Evolutionary conservation across 495 filamentous ascomycete species (phyloP), one percentile per base, ranked within the genome.

Genomic region (Penicillium roqueforti): DNA sequence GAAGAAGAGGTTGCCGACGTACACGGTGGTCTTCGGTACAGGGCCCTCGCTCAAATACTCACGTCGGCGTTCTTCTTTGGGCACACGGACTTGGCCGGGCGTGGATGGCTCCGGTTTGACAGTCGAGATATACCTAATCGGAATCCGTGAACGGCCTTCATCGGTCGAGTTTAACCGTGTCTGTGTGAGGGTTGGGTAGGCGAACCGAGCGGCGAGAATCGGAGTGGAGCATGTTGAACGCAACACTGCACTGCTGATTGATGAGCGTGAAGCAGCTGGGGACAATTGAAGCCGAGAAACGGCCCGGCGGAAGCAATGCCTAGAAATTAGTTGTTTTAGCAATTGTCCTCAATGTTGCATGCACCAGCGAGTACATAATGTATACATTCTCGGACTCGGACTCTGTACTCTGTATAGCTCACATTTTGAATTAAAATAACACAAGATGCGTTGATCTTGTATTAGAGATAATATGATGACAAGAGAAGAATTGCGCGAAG

Each of bases 1-100:
- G 63, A 87, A 98, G 62, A 87, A 85, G 19, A 98, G 67, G 73
- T 98, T 98, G 32, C 88, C 88, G 57, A 97, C 62, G 62, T 90
- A 97, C 43, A 95, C 52, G 7, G 73, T 80, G 46, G 73, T 62
- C 29, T 73, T 68, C 14, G 67, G 69, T 3, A 55, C 45, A 44
- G 34, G 51, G 10, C 46, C 39, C 3, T 49, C 39, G 10, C 10
- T 39, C 45, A 55, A 6, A 19, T 47, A 23, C 18, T 25, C 11
- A 29, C 31, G 59, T 22, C 14, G 44, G 41, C 13, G 52, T 22
- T 32, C 32, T 16, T 16, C 36, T 36, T 14, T 9, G 16, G 32
- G 16, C 29, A n/a, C n/a, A n/a, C n/a, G 40, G 41, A 1, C n/a
- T 16, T 36, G 32, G 6, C 16, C n/a, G 1, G 32, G 2, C 6